A percentile compares a stretch with the other conserved stretches of the same genome.
Evolutionary conservation across 768 basidiomycete species (phyloP).

Genomic region (Galerina marginata): DNA sequence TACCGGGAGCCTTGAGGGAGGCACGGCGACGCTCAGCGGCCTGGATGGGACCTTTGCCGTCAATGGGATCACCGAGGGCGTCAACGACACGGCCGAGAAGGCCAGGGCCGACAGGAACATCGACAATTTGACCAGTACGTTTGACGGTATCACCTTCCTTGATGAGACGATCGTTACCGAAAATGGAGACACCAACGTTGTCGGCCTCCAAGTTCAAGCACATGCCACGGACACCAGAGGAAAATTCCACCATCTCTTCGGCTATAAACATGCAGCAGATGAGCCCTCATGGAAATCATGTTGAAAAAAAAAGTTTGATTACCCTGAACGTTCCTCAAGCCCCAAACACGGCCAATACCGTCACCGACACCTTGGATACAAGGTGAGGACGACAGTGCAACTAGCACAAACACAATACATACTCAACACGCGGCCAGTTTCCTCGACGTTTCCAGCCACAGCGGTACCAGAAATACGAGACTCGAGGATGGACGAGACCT

Average conservation of each 20-base stretch:
- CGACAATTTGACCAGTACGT: constrained; percentile 99
- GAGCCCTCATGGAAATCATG: constrained; percentile 20
- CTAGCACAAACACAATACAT: constrained; percentile 37
- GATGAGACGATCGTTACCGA: constrained; percentile 97
- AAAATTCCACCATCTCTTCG: constrained; percentile 99
- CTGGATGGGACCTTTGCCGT: constrained; percentile 98
- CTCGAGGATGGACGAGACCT: constrained; percentile 99
- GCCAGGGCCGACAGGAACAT: constrained; percentile 96
- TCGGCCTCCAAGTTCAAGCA: constrained; percentile 99
- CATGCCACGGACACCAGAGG: constrained; percentile 99
- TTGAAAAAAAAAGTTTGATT: constrained; percentile 23
- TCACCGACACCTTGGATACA: constrained; percentile 88
- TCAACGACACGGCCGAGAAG: constrained; percentile 99
- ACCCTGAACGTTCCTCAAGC: constrained; percentile 98
- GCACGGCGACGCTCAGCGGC: constrained; percentile 95
- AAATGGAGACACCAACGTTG: constrained; percentile 99
- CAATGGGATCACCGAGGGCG: constrained; percentile 99
- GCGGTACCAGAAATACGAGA: constrained; percentile 94
- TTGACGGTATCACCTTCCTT: constrained; percentile 99
- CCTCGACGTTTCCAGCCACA: constrained; percentile 94
- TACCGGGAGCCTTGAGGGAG: constrained; percentile 98
- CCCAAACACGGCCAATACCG: constrained; percentile 99
- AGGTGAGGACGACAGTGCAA: constrained; percentile 23
- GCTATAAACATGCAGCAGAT: constrained; percentile 49
- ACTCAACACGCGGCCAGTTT: constrained; percentile 99